Base-by-base conservation (phyloP, 805 yeast species). In the Kodamaea laetipori region DNA sequence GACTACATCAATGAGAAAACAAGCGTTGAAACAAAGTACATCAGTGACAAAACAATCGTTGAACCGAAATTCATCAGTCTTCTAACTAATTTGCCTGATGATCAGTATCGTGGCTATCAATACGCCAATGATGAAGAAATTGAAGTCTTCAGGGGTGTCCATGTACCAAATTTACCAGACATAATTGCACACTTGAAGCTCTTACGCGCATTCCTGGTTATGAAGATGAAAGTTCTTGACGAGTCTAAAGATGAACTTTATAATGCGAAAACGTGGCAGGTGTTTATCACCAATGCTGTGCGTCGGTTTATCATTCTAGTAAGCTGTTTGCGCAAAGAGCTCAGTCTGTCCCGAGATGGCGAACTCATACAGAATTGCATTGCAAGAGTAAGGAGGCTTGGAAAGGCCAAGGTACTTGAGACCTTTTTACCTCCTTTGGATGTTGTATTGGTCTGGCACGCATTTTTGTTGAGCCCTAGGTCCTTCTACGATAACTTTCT, bases 361-460 rank as follows among this genome's bases (percentile, higher is more conserved):
- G n/a, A n/a, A n/a, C n/a, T n/a, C n/a, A n/a, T n/a, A n/a, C n/a
- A n/a, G n/a, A n/a, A n/a, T n/a, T n/a, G n/a, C n/a, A n/a, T n/a
- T 8, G 8, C 24, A 8, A 21, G 24, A 8, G 6, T 8, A 8
- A 21, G 8, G 24, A 21, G 15, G 8, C 17, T 4, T 28, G 33
- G 4, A 28, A 9, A 6, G 7, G 33, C 18, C 11, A 18, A 34
- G 11, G 6, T 32, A 5, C 18, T 39, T n/a, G 26, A 25, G 4
- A 10, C 18, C 19, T 39, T 39, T 25, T 33, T 39, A 10, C 63
- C 63, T 1, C 61, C 61, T 3, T 42, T 59, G 30, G 64, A 59
- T 37, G 51, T 59, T 2, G 17, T 56, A n/a, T 45, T 58, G 55
- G 56, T 59, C 10, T 59, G 63, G 64, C 56, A 59, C 34, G 50